A percentile compares a stretch with the other conserved stretches of the same genome.
Evolutionary conservation across 2,329 filamentous ascomycete species (phyloP).

Genomic region (Monosporascus cannonballus): DNA sequence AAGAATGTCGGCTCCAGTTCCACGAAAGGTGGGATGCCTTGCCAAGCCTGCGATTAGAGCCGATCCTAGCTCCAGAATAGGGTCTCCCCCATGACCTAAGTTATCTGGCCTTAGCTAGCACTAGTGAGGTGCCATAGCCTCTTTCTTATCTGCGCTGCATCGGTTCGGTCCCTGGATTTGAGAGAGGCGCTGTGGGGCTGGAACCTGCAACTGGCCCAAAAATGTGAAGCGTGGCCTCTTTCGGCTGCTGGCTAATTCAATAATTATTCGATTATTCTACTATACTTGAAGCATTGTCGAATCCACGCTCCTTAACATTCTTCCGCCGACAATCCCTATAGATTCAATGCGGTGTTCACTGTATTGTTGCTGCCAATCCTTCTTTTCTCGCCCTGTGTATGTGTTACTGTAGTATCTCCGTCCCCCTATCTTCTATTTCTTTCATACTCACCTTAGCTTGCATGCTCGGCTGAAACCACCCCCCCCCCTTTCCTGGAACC

Average conservation of each 20-base stretch:
- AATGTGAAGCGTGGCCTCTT: slow-evolving; percentile 1
- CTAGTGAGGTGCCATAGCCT: no score
- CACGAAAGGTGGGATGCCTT: neutral
- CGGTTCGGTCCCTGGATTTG: neutral
- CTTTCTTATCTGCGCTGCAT: no score
- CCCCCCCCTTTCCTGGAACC: neutral
- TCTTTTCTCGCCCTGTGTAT: slow-evolving; percentile 3
- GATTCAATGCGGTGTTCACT: slow-evolving; percentile 18
- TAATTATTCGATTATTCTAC: neutral
- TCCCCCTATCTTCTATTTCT: neutral
- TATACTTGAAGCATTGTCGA: no score
- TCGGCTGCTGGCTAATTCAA: neutral
- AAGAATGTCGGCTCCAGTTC: no score
- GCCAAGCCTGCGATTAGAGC: neutral
- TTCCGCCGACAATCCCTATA: neutral
- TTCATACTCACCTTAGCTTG: neutral
- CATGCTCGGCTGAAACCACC: no score
- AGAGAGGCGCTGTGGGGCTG: no score
- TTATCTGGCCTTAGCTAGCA: no score
- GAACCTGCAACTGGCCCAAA: neutral
- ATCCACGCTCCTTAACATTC: neutral
- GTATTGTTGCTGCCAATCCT: slow-evolving; percentile 2
- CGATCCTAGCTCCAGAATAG: neutral
- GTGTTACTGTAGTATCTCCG: neutral
- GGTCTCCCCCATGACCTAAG: neutral